Evolutionary conservation across 2,329 filamentous ascomycete species (phyloP).

Genomic region (Pseudogymnoascus sp.): DNA sequence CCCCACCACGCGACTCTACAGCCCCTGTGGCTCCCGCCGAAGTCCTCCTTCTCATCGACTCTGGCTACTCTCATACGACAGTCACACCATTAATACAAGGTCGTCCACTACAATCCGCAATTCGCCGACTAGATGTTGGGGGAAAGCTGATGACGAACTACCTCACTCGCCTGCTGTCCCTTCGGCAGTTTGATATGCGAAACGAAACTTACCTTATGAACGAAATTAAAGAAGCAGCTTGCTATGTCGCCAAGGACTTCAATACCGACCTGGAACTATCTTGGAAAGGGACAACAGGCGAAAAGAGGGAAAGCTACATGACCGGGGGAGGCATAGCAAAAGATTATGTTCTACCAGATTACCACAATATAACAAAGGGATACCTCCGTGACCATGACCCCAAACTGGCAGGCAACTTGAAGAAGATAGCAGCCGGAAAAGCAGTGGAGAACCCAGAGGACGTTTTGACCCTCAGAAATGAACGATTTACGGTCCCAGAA

Average conservation of each 20-base stretch:
- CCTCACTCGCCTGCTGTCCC: constrained; percentile 78
- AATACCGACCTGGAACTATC: constrained; percentile 67
- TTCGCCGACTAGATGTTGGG: constrained; percentile 81
- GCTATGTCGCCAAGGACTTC: constrained; percentile 77
- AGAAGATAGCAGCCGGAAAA: constrained; percentile 35
- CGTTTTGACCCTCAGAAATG: constrained; percentile 78
- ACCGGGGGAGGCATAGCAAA: constrained; percentile 58
- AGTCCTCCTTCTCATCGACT: constrained; percentile 81
- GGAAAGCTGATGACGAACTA: constrained; percentile 93
- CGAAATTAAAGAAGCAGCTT: constrained; percentile 87
- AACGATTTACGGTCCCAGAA: constrained; percentile 85
- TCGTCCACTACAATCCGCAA: constrained; percentile 69
- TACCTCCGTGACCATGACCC: constrained; percentile 73
- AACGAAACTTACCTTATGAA: constrained; percentile 92
- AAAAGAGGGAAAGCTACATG: constrained; percentile 43
- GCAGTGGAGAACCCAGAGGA: constrained; percentile 59
- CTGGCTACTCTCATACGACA: constrained; percentile 87
- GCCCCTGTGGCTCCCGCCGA: constrained; percentile 56
- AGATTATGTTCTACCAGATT: constrained; percentile 89
- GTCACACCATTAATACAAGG: constrained; percentile 80
- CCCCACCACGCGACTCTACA: constrained; percentile 42
- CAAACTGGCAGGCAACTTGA: constrained; percentile 46
- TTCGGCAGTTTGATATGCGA: constrained; percentile 91
- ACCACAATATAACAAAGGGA: constrained; percentile 53
- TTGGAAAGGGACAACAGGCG: constrained; percentile 69